A percentile compares a stretch with the other conserved stretches of the same genome.
Conservation (phyloP, 345 rosid species). For the Pistacia vera region DNA sequence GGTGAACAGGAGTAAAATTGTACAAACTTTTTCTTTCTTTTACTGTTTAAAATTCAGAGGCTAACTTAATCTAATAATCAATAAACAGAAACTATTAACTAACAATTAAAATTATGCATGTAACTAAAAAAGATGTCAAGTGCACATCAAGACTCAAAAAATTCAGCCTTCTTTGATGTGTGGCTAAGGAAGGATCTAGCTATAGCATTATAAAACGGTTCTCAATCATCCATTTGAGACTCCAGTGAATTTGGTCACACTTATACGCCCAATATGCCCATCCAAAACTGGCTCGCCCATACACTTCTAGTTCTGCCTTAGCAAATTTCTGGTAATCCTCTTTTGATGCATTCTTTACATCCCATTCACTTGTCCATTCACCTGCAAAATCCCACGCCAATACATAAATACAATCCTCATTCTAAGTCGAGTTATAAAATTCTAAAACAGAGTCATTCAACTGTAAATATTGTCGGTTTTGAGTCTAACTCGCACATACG, state of each 20-base stretch:
- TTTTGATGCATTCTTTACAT: slow-evolving; percentile 18
- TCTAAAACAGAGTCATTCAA: too few relatives aligned
- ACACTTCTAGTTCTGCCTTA: slow-evolving; percentile 28
- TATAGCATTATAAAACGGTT: slow-evolving; percentile 24
- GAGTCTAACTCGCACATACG: too few relatives aligned
- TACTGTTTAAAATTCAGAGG: background rate
- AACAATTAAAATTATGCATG: too few relatives aligned
- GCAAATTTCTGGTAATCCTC: slow-evolving; percentile 30
- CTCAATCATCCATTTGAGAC: slow-evolving; percentile 35
- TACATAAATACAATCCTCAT: too few relatives aligned
- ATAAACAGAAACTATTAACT: too few relatives aligned
- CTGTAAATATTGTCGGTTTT: background rate
- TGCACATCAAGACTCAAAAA: too few relatives aligned
- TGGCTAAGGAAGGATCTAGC: background rate
- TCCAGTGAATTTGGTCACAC: slow-evolving; percentile 24
- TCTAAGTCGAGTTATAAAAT: too few relatives aligned
- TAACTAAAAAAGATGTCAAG: too few relatives aligned
- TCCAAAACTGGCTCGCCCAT: slow-evolving; percentile 38
- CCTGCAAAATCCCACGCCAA: slow-evolving; percentile 20
- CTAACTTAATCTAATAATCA: background rate
- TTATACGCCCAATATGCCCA: slow-evolving; percentile 44
- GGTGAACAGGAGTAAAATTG: too few relatives aligned
- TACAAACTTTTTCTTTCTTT: too few relatives aligned
- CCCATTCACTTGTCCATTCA: slow-evolving; percentile 38
- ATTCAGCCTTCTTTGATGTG: too few relatives aligned